Conservation (phyloP, 2,329 filamentous ascomycete genomes). For the Neocucurbitaria cava region DNA sequence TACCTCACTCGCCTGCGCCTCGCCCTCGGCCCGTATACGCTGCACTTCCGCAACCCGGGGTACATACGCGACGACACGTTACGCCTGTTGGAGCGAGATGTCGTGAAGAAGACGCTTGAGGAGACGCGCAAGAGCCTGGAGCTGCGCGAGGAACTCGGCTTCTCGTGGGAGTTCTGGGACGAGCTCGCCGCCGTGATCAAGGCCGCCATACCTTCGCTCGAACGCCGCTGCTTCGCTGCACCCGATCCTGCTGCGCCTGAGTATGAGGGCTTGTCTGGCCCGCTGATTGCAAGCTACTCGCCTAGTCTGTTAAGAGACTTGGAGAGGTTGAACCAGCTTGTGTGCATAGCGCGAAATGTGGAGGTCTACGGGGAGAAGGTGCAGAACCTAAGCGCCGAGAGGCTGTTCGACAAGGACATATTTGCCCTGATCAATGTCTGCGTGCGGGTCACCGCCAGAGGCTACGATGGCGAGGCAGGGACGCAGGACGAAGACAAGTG, state of each 20-base stretch:
- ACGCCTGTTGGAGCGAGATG: slow-evolving; percentile 61
- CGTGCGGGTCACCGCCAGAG: slow-evolving; percentile 68
- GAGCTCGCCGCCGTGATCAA: slow-evolving; percentile 65
- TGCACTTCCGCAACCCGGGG: slow-evolving; percentile 66
- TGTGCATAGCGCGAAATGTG: slow-evolving; percentile 68
- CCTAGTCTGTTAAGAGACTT: slow-evolving; percentile 66
- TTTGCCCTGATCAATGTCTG: slow-evolving; percentile 68
- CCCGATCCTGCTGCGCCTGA: slow-evolving; percentile 63
- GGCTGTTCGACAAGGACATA: slow-evolving; percentile 66
- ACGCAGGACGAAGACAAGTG: slow-evolving; percentile 68
- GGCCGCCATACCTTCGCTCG: slow-evolving; percentile 66
- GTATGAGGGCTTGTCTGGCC: slow-evolving; percentile 65
- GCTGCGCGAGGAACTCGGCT: slow-evolving; percentile 64
- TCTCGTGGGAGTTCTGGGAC: slow-evolving; percentile 65
- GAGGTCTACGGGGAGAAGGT: slow-evolving; percentile 66
- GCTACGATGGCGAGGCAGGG: slow-evolving; percentile 69
- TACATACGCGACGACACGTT: slow-evolving; percentile 67
- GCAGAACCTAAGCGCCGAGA: slow-evolving; percentile 68
- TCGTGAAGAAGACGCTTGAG: slow-evolving; percentile 66
- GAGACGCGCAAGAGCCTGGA: slow-evolving; percentile 64
- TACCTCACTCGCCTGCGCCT: slow-evolving; percentile 55
- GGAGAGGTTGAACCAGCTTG: slow-evolving; percentile 67
- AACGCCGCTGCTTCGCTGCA: slow-evolving; percentile 67
- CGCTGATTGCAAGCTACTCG: slow-evolving; percentile 67
- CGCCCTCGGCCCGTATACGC: slow-evolving; percentile 56